Base-by-base conservation (phyloP, 768 basidiomycete species). In the Tephrocybe sp. region DNA sequence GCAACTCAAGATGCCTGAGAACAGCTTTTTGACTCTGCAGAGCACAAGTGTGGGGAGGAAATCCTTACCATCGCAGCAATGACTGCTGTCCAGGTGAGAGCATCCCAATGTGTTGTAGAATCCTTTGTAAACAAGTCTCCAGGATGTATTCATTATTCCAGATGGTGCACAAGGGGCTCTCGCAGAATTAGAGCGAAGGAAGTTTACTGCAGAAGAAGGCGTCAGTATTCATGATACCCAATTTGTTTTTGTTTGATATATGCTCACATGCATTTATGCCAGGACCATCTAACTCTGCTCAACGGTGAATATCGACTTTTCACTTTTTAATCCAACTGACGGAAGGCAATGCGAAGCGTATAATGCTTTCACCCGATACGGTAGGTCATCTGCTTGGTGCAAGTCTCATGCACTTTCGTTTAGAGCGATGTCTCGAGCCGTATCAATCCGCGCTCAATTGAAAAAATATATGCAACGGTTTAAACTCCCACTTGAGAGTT, bases 201-300 rank as follows among this genome's bases (percentile, higher is more conserved):
- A 98, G 65, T 98, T 98, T 61, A 98, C 93, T 0, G 93, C 95
- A 0, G 95, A 98, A 68, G 97, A 99, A 80, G 97, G 97, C 62
- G 93, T 93, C 53, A 61, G 80, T 71, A 35, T 7, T 20, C 36
- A n/a, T 48, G 16, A 16, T 7, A 7, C 7, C 26, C 7, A 7
- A 26, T 26, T 3, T 7, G 26, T 16, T 17, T 14, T 43, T 12
- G n/a, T n/a, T n/a, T n/a, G n/a, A n/a, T n/a, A n/a, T n/a, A 32
- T 49, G 30, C 42, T 45, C 46, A 19, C 39, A 3, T 45, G 53
- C 43, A 32, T 44, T 51, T 51, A 59, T 36, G n/a, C 3, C 59
- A 96, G 93, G 97, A 99, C 63, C 97, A 99, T 65, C 72, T 98
- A 17, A 98, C 97, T 4, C 71, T 97, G 3, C 67, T 99, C 26